A percentile compares a stretch with the other conserved stretches of the same genome.
Evolutionary conservation across 805 yeast species (phyloP).

Genomic region (Maudiozyma serrabonitensis): DNA sequence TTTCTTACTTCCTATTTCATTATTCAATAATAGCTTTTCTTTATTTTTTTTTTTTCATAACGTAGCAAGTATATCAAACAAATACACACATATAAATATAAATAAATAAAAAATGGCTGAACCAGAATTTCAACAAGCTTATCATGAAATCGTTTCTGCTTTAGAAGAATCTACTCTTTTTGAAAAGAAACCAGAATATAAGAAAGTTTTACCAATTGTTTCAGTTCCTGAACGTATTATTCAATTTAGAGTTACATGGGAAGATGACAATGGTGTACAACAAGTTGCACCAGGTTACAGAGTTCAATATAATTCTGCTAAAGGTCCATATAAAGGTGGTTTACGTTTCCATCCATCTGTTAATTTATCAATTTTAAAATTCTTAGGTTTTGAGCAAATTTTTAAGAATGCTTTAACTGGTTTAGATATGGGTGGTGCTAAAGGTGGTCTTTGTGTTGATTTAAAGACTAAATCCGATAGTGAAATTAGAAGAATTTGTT

Average conservation of each 20-base stretch:
- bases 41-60: background rate
- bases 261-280: constrained; percentile 82
- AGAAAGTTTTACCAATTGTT: constrained; percentile 78
- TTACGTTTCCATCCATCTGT: constrained; percentile 96
- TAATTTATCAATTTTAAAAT: constrained; percentile 87
- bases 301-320: constrained; percentile 95
- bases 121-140: constrained; percentile 99
- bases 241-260: constrained; percentile 97
- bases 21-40: background rate
- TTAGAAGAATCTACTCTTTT: constrained; percentile 87
- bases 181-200: constrained; percentile 79
- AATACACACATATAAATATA: background rate
- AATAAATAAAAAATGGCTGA: constrained; percentile 32
- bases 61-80: background rate
- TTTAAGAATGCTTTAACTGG: constrained; percentile 98
- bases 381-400: constrained; percentile 96
- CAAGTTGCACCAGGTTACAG: constrained; percentile 97
- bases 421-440: constrained; percentile 97
- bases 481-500: constrained; percentile 96
- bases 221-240: constrained; percentile 93
- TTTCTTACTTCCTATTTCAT: background rate
- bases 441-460: constrained; percentile 97
- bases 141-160: constrained; percentile 82
- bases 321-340: constrained; percentile 99
- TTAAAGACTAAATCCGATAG: constrained; percentile 89